A percentile compares a stretch with the other conserved stretches of the same genome.
Conservation (phyloP, 352 stramenopile genomes). For the Pythium monospermum region DNA sequence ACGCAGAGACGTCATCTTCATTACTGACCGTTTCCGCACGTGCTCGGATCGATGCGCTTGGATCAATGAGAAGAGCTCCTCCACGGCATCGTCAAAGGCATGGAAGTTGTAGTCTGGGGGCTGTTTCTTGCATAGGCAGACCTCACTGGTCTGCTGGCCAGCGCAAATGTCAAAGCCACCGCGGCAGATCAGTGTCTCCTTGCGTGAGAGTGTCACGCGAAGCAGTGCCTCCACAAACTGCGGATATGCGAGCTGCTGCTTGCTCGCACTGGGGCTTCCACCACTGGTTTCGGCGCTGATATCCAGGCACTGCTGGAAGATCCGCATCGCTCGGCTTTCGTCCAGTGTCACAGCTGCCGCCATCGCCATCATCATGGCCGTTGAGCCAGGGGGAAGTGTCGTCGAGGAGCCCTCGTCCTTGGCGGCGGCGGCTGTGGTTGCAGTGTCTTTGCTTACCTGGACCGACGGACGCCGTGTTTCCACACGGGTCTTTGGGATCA, state of each 20-base stretch:
- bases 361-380: too few relatives aligned
- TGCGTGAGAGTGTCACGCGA: slow-evolving; percentile 37
- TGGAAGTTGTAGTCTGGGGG: slow-evolving; percentile 30
- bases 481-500: not conserved
- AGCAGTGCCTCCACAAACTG: slow-evolving; percentile 55
- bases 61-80: slow-evolving; percentile 41
- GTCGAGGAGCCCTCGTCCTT: not conserved
- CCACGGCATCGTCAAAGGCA: slow-evolving; percentile 37
- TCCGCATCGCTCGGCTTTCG: slow-evolving; percentile 41
- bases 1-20: slow-evolving; percentile 29
- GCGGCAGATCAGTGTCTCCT: slow-evolving; percentile 44
- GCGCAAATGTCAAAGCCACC: slow-evolving; percentile 53
- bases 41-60: slow-evolving; percentile 23
- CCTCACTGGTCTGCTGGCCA: slow-evolving; percentile 37
- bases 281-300: slow-evolving; percentile 16
- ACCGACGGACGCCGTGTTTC: too few relatives aligned
- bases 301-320: slow-evolving; percentile 57
- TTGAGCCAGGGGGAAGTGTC: not conserved
- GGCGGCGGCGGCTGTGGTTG: not conserved
- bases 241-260: slow-evolving; percentile 30
- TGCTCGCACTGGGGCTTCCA: not conserved
- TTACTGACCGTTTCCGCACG: slow-evolving; percentile 23
- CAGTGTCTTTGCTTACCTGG: not conserved
- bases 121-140: slow-evolving; percentile 31
- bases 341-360: slow-evolving; percentile 33